Percentiles rank a stretch among this genome's conserved stretches.
These are phyloP conservation scores for Thielaviopsis ethacetica DNA, from an alignment of 2,329 filamentous ascomycete species.

Conservation along the genomic window DNA sequence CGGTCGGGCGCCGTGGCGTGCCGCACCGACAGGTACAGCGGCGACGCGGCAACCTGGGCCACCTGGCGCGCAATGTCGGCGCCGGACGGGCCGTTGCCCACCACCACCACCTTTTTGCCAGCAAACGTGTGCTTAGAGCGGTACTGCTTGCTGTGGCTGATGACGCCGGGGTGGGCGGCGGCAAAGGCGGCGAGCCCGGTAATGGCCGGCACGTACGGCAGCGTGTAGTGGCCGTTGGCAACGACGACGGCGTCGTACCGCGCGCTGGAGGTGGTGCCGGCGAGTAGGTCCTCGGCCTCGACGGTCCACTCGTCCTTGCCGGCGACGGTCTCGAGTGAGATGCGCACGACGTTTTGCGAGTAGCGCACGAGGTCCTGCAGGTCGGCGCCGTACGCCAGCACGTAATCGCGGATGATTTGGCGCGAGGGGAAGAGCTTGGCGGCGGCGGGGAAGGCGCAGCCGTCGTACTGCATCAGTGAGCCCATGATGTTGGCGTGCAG, in stretches of 20 bases:
- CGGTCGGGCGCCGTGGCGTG: slow-evolving; percentile 30
- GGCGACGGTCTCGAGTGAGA: slow-evolving; percentile 22
- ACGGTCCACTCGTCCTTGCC: slow-evolving; percentile 13
- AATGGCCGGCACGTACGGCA: slow-evolving; percentile 50
- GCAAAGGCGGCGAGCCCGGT: slow-evolving; percentile 44
- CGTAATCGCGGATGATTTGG: slow-evolving; percentile 53
- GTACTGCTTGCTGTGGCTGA: slow-evolving; percentile 69
- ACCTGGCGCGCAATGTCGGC: slow-evolving; percentile 73
- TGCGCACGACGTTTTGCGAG: slow-evolving; percentile 49
- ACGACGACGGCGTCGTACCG: slow-evolving; percentile 61
- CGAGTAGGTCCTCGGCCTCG: slow-evolving; percentile 15
- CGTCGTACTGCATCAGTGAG: slow-evolving; percentile 63
- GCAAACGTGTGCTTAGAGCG: slow-evolving; percentile 46
- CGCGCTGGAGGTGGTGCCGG: slow-evolving; percentile 23
- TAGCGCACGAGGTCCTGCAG: slow-evolving; percentile 53
- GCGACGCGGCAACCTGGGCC: slow-evolving; percentile 36
- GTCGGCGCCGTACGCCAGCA: slow-evolving; percentile 54
- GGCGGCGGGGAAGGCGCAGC: slow-evolving; percentile 46
- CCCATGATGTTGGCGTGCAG: slow-evolving; percentile 81
- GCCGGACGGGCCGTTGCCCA: slow-evolving; percentile 74
- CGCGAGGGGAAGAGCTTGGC: slow-evolving; percentile 61
- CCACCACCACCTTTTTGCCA: slow-evolving; percentile 60
- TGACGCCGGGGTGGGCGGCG: slow-evolving; percentile 36
- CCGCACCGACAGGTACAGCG: slow-evolving; percentile 48
- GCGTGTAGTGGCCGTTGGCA: slow-evolving; percentile 59